These are phyloP conservation scores for Rhizophlyctis rosea DNA, from an alignment of 192 early-diverging fungal genomes.

Conservation along the genomic window DNA sequence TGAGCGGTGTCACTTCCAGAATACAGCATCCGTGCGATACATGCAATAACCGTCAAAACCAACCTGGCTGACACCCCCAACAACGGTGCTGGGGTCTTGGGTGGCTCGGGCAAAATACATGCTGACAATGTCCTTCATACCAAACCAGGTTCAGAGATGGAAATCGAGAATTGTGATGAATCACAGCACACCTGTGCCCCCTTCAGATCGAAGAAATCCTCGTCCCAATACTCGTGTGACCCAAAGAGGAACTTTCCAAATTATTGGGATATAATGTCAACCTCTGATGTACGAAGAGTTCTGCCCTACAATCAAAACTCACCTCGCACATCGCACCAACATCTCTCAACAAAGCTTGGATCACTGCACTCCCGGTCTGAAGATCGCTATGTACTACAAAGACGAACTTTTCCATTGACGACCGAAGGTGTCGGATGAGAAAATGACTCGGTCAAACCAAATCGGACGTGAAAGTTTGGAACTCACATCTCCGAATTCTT, in stretches of 20 bases:
- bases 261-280: conserved; percentile 8
- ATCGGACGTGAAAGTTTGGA: too few species aligned
- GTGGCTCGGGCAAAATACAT: conserved; percentile 44
- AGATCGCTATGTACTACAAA: conserved; percentile 56
- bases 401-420: conserved; percentile 40
- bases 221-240: conserved; percentile 53
- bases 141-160: too few species aligned
- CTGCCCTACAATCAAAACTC: not conserved
- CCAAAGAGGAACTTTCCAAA: conserved; percentile 52
- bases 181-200: conserved; percentile 47
- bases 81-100: conserved; percentile 48
- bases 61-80: conserved; percentile 53
- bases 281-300: conserved; percentile 11
- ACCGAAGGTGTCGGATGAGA: not conserved
- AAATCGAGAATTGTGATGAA: conserved; percentile 1
- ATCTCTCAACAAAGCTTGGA: conserved; percentile 56
- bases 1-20: too few species aligned
- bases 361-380: conserved; percentile 36
- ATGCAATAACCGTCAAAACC: not conserved
- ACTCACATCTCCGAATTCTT: conserved; percentile 54
- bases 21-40: not conserved
- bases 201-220: conserved; percentile 56
- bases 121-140: conserved; percentile 49
- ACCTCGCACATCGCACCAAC: conserved; percentile 55
- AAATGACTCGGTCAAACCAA: not conserved